Base-by-base conservation (phyloP, 495 filamentous ascomycete species). In the Aspergillus incahuasiensis region DNA sequence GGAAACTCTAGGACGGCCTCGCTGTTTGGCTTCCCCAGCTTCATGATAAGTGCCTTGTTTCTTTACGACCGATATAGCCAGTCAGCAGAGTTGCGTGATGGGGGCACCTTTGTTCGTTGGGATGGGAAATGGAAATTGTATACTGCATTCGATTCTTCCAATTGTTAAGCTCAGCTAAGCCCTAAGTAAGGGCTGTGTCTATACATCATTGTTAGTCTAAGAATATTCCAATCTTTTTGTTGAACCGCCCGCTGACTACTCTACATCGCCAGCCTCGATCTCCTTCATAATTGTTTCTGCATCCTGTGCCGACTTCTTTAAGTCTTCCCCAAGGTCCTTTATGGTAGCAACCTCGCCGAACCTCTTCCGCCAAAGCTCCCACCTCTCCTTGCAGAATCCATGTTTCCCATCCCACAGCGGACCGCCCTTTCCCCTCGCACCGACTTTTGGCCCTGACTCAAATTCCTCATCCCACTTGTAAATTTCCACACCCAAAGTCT, bases 301-400 rank as follows among this genome's bases (percentile, higher is more conserved):
- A 16, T 51, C 45, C 49, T 30, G 18, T 22, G 54, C 24, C 7
- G 34, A 15, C 2, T n/a, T 48, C 40, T 22, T 57, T 9, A 54
- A 18, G 1, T 8, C 6, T 2, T 25, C 35, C 16, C 30, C 9
- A 8, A 20, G n/a, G 21, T 34, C 39, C 22, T 51, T 41, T 21
- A 18, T 25, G n/a, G 19, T 49, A 5, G 30, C 18, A 0, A 56
- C 20, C 38, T 51, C 52, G 12, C 56, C 60, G 50, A 59, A 59
- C 32, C 60, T 56, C 48, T 55, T 32, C 32, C 52, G 16, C 60
- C 60, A 59, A 45, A 62, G 52, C 32, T 15, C 12, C 59, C 58
- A 64, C 11, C 58, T 48, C 51, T 47, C 59, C 16, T 45, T 38
- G 30, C 20, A 62, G 32, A 62, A 62, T 2, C 59, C 59, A 43